Evolutionary conservation across 306 rosid species (phyloP).

Genomic region (Adenanthera pavonina): DNA sequence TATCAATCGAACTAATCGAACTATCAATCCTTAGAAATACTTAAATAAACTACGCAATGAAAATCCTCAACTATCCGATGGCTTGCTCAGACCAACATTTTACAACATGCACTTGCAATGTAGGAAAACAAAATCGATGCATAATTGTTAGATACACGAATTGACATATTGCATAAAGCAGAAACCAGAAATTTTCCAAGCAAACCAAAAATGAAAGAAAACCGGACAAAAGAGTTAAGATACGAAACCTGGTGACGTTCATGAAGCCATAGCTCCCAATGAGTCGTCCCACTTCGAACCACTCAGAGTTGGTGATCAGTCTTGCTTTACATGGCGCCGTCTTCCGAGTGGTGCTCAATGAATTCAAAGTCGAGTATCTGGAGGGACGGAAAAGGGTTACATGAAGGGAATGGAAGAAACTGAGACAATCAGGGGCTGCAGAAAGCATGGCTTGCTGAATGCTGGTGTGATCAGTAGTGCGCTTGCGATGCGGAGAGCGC

Average conservation of each 20-base stretch:
- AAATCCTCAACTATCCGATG: not conserved
- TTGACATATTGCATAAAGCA: not conserved
- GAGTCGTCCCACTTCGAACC: slow-evolving; percentile 87
- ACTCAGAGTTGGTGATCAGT: slow-evolving; percentile 70
- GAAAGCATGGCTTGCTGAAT: slow-evolving; percentile 30
- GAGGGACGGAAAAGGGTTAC: slow-evolving; percentile 9
- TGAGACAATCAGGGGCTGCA: slow-evolving; percentile 37
- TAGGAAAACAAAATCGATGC: not conserved
- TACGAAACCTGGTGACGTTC: slow-evolving; percentile 72
- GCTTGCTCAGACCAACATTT: not conserved
- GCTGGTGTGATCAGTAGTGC: not conserved
- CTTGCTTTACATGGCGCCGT: slow-evolving; percentile 49
- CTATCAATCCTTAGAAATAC: not conserved
- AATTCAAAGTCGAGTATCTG: slow-evolving; percentile 23
- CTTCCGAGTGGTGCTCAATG: slow-evolving; percentile 37
- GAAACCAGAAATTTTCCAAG: not conserved
- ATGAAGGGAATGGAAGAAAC: slow-evolving; percentile 28
- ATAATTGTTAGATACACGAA: not conserved
- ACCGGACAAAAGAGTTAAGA: not conserved
- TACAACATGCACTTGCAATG: not conserved
- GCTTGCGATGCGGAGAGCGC: not conserved
- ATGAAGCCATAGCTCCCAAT: slow-evolving; percentile 94
- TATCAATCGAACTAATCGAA: not conserved
- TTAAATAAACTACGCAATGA: not conserved
- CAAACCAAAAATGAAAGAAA: slow-evolving; percentile 29